Conservation (phyloP, 139 green algal genomes). For the Zygnema cylindricum region DNA sequence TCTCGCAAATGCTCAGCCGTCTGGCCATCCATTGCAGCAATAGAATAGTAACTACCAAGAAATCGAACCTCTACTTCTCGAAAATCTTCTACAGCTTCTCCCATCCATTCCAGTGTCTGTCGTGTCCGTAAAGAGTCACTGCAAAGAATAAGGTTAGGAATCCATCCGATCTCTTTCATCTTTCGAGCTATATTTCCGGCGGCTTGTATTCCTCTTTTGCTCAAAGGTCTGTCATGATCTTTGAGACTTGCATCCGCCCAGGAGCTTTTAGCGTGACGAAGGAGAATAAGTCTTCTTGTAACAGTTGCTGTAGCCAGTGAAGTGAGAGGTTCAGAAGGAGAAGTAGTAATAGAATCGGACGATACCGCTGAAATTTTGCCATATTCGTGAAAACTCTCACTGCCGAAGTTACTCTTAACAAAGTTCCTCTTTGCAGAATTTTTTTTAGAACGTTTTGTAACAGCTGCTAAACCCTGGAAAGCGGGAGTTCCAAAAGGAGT, state of each 20-base stretch:
- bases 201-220: conserved; percentile 48
- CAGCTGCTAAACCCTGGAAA: too few species aligned
- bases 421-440: too few species aligned
- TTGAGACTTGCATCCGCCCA: conserved; percentile 50
- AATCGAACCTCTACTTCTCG: conserved; percentile 70
- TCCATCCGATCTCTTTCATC: conserved; percentile 71
- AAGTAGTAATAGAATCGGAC: too few species aligned
- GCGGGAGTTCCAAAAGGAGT: too few species aligned
- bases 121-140: conserved; percentile 75
- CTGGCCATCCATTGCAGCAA: conserved; percentile 82
- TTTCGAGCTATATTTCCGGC: conserved; percentile 51
- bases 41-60: conserved; percentile 82
- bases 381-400: too few species aligned
- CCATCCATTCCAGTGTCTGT: conserved; percentile 84
- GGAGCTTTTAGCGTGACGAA: conserved; percentile 80
- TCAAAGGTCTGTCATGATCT: conserved; percentile 77
- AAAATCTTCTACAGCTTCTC: conserved; percentile 57
- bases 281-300: conserved; percentile 73
- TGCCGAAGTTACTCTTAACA: too few species aligned
- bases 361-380: too few species aligned
- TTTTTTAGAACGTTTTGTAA: too few species aligned
- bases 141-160: conserved; percentile 77
- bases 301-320: not conserved
- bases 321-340: too few species aligned
- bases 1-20: conserved; percentile 71